Evolutionary conservation across 192 early-diverging fungal species (phyloP).

Genomic region (Rhizophagus sp.): DNA sequence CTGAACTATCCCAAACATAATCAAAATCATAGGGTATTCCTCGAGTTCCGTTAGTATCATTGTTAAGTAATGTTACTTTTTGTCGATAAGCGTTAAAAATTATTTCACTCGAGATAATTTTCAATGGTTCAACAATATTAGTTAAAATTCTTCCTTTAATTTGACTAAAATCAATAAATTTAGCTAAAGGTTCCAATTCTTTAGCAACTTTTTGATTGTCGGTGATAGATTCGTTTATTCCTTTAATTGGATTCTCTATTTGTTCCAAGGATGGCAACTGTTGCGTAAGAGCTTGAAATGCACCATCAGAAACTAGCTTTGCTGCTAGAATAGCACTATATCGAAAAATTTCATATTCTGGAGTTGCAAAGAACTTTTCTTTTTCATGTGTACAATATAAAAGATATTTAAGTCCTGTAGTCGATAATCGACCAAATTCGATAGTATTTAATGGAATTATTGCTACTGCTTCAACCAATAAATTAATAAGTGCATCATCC

Average conservation of each 20-base stretch:
- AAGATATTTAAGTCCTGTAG: background rate
- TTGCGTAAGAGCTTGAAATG: background rate
- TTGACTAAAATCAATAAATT: background rate
- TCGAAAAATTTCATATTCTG: constrained; percentile 22
- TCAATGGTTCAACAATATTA: constrained; percentile 4
- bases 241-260: background rate
- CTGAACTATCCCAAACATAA: background rate
- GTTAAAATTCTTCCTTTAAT: background rate
- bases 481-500: background rate
- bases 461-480: background rate
- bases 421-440: background rate
- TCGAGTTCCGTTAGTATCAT: background rate
- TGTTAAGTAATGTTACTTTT: background rate
- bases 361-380: background rate
- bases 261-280: background rate
- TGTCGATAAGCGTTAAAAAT: background rate
- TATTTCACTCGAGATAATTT: background rate
- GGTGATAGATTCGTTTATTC: background rate
- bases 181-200: background rate
- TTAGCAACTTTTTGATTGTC: background rate
- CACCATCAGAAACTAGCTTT: background rate
- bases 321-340: constrained; percentile 1
- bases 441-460: constrained; percentile 2
- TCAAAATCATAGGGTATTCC: background rate
- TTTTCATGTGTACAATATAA: background rate